phyloP scores from a whole-genome alignment of 352 stramenopile genomes.

The Phytophthora sojae region DNA sequence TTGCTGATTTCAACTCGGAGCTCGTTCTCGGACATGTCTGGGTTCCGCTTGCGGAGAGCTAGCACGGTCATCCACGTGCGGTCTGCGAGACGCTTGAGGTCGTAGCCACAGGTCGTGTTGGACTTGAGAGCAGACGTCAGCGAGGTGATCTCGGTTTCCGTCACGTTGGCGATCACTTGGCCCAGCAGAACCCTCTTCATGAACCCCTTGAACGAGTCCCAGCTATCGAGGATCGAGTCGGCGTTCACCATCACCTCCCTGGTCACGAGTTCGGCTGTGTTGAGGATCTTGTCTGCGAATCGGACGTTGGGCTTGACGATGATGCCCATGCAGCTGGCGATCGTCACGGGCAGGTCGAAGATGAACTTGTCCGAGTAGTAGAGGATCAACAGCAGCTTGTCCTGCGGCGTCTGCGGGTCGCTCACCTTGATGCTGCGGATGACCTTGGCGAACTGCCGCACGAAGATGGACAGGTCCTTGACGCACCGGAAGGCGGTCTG shows the following conservation, averaged over 20 bases:
- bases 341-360: conserved; percentile 40
- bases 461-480: conserved; percentile 23
- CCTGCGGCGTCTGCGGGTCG: conserved; percentile 28
- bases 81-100: conserved; percentile 12
- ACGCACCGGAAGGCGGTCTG: conserved; percentile 28
- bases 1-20: conserved; percentile 13
- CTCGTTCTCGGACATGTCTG: conserved; percentile 11
- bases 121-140: conserved; percentile 11
- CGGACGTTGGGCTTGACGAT: conserved; percentile 18
- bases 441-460: conserved; percentile 24
- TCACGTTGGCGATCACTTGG: conserved; percentile 9
- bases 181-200: conserved; percentile 8
- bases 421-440: conserved; percentile 26
- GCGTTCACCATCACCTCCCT: conserved; percentile 36
- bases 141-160: conserved; percentile 10
- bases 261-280: conserved; percentile 27
- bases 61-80: conserved; percentile 12
- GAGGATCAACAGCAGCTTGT: conserved; percentile 35
- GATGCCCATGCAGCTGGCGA: conserved; percentile 35
- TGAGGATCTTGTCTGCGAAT: conserved; percentile 25
- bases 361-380: conserved; percentile 37
- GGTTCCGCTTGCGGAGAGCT: conserved; percentile 6
- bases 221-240: conserved; percentile 24
- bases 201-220: conserved; percentile 9
- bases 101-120: conserved; percentile 19